phyloP scores from a whole-genome alignment of 1,284 basidiomycete species.

The Heterobasidion annosum region DNA sequence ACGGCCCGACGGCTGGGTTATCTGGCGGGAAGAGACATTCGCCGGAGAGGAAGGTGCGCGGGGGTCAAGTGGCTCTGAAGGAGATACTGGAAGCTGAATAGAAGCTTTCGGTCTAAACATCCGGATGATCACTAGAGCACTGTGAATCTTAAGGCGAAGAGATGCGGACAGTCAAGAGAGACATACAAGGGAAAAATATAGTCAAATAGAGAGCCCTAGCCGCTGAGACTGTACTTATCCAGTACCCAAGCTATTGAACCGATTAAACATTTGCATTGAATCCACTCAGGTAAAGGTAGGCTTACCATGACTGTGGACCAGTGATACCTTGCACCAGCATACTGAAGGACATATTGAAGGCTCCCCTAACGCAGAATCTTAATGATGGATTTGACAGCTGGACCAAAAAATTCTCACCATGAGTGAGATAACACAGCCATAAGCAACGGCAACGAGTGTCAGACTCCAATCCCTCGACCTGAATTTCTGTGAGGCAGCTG shows the following conservation, averaged over 20 bases:
- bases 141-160: slow-evolving; percentile 2
- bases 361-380: slow-evolving; percentile 39
- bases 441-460: slow-evolving; percentile 43
- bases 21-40: slow-evolving; percentile 3
- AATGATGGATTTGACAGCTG: background rate
- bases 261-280: background rate
- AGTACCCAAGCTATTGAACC: slow-evolving; percentile 60
- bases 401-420: slow-evolving; percentile 32
- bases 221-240: slow-evolving; percentile 53
- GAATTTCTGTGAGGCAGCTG: slow-evolving; percentile 29
- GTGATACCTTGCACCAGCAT: slow-evolving; percentile 51
- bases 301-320: slow-evolving; percentile 68
- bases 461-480: slow-evolving; percentile 59
- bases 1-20: background rate
- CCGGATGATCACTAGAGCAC: slow-evolving; percentile 44
- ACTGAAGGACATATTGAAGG: slow-evolving; percentile 60
- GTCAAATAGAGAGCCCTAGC: slow-evolving; percentile 55
- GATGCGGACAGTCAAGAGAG: background rate
- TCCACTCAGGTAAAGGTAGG: no score
- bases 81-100: slow-evolving; percentile 22
- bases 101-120: slow-evolving; percentile 34
- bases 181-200: slow-evolving; percentile 55
- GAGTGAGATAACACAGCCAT: slow-evolving; percentile 43
- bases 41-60: slow-evolving; percentile 10
- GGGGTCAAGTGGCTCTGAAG: slow-evolving; percentile 23